Conservation (phyloP, 441 rosid species). For the Mallotus japonicus region DNA sequence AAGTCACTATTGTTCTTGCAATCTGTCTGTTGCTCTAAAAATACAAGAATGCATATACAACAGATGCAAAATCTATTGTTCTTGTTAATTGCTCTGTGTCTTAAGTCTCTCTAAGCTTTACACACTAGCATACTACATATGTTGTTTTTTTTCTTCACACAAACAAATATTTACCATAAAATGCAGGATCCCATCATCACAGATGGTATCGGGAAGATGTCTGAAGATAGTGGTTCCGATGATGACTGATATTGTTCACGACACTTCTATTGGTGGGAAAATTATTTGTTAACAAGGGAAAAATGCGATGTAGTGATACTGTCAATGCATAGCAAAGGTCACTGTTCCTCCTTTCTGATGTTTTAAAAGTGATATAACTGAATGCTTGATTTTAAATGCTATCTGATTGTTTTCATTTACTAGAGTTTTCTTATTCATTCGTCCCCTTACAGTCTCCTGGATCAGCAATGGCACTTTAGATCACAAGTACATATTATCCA, state of each 20-base stretch:
- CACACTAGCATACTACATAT: background rate
- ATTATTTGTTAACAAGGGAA: background rate
- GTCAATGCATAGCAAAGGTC: background rate
- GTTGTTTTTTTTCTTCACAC: background rate
- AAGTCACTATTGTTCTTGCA: slow-evolving; percentile 9
- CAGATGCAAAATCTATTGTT: background rate
- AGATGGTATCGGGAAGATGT: slow-evolving; percentile 46
- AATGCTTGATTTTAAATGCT: background rate
- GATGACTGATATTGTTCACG: slow-evolving; percentile 34
- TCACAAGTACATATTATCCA: background rate
- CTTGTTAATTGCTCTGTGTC: background rate
- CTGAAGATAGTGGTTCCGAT: slow-evolving; percentile 66
- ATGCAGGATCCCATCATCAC: slow-evolving; percentile 46
- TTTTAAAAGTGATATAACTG: background rate
- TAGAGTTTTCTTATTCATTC: background rate
- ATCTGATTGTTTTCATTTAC: background rate
- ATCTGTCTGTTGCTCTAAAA: background rate
- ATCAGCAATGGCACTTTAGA: background rate
- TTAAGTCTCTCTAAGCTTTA: background rate
- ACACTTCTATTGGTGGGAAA: background rate
- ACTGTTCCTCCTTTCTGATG: background rate
- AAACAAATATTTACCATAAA: slow-evolving; percentile 13
- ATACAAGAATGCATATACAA: background rate
- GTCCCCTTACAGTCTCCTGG: background rate
- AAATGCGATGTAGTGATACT: background rate